Conservation (phyloP, 768 basidiomycete genomes). For the Gautieria morchelliformis region DNA sequence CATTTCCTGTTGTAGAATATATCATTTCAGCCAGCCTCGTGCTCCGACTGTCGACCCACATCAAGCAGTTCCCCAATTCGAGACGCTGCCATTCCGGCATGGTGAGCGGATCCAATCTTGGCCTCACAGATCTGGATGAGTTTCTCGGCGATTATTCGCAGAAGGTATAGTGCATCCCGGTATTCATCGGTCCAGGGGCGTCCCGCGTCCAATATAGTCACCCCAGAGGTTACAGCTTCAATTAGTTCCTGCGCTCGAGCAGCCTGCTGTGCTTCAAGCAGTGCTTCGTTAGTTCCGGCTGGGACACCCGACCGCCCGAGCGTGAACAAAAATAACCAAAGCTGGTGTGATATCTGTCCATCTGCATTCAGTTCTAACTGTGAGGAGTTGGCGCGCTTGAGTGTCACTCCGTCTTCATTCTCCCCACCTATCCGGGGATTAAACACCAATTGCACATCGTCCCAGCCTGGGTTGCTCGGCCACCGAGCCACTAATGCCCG, state of each 20-base stretch:
- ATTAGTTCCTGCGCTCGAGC: slow-evolving; percentile 3
- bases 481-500: not conserved
- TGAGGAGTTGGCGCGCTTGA: not conserved
- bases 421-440: not conserved
- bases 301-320: slow-evolving; percentile 1
- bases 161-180: not conserved
- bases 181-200: not conserved
- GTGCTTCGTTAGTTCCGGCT: not conserved
- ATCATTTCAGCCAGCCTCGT: not conserved
- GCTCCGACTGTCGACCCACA: not conserved
- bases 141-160: not conserved
- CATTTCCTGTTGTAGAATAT: not conserved
- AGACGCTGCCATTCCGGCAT: not conserved
- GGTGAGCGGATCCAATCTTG: not conserved
- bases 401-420: not conserved
- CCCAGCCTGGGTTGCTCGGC: not conserved
- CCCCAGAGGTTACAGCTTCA: not conserved
- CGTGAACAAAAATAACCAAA: slow-evolving; percentile 5
- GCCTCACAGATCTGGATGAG: not conserved
- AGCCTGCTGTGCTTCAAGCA: not conserved
- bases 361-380: slow-evolving; percentile 8
- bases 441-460: not conserved
- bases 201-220: not conserved
- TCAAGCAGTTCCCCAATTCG: slow-evolving; percentile 5
- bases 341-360: slow-evolving; percentile 7